Base-by-base conservation (phyloP, 2,329 filamentous ascomycete species). In the Ramularia endophylla region DNA sequence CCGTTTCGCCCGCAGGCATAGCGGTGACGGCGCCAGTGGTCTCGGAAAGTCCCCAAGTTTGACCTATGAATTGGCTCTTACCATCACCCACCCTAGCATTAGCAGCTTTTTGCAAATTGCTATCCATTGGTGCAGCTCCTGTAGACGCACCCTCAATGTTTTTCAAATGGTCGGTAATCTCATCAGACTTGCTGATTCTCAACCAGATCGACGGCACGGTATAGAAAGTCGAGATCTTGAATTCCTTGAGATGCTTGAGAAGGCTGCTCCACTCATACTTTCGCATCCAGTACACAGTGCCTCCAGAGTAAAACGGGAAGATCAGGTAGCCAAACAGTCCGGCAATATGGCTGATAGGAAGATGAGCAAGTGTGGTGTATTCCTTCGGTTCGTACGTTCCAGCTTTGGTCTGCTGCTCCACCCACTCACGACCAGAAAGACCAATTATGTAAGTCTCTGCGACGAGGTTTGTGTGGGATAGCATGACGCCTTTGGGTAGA, bases 301-400 rank as follows among this genome's bases (percentile, higher is more conserved):
- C 59, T 2, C 53, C 51, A 5, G 54, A 59, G 32, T 59, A 59
- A 2, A 58, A 51, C 2, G 64, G 62, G 1, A 55, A 56, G n/a
- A 61, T 57, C 43, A 67, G 59, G 29, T 62, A 64, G 56, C 62
- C 65, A 15, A 65, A 57, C 30, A 67, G 58, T 8, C 83, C 83
- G 55, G 94, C 94, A 47, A 94, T 89, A 60, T 95, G 88, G 65
- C 87, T 94, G 61, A 95, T 90, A 0, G 89, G 88, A n/a, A 94
- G 65, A 45, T 94, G 83, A 1, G 84, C 85, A 11, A 67, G 58
- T 28, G 44, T 40, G 27, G 36, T 50, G 37, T 44, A 44, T 20
- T 50, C 40, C 8, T 33, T 25, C 7, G 46, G 44, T 51, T 59
- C 25, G 51, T 47, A 45, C 47, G 58, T 47, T 5, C 53, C 53